These are phyloP conservation scores for Paraphaeosphaeria sporulosa DNA, from an alignment of 2,329 filamentous ascomycete genomes.

Conservation along the genomic window DNA sequence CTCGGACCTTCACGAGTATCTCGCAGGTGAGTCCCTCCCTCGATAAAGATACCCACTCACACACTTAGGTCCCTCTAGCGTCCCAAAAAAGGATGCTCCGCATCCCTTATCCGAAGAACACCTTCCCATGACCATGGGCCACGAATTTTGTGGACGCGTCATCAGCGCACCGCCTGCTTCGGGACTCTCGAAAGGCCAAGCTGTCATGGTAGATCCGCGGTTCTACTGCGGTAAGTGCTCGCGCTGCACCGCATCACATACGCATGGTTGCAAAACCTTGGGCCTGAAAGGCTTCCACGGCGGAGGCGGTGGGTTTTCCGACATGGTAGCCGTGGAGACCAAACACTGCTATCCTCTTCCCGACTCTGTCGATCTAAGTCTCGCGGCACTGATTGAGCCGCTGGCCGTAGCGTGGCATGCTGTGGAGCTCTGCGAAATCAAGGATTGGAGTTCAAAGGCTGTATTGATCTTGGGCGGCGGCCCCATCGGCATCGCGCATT, in stretches of 20 bases:
- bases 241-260: constrained; percentile 23
- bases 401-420: constrained; percentile 44
- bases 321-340: constrained; percentile 32
- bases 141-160: constrained; percentile 42
- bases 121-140: constrained; percentile 43
- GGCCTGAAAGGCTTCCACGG: constrained; percentile 39
- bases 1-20: constrained; percentile 39
- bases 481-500: constrained; percentile 58
- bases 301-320: constrained; percentile 37
- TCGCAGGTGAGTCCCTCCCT: constrained; percentile 25
- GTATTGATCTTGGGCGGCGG: constrained; percentile 49
- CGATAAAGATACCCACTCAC: background rate
- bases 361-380: constrained; percentile 29
- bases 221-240: constrained; percentile 38
- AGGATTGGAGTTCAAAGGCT: constrained; percentile 22
- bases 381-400: constrained; percentile 40
- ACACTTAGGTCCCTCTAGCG: constrained; percentile 24
- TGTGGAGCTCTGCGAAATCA: constrained; percentile 16
- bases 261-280: constrained; percentile 31
- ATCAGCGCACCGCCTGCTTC: constrained; percentile 27
- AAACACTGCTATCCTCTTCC: constrained; percentile 33
- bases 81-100: constrained; percentile 23
- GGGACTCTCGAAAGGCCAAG: constrained; percentile 29
- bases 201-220: constrained; percentile 40
- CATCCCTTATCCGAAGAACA: too few relatives aligned